Evolutionary conservation across 768 basidiomycete genomes (phyloP), one percentile per base, ranked within the genome.

Genomic region (Auriscalpium orientale): DNA sequence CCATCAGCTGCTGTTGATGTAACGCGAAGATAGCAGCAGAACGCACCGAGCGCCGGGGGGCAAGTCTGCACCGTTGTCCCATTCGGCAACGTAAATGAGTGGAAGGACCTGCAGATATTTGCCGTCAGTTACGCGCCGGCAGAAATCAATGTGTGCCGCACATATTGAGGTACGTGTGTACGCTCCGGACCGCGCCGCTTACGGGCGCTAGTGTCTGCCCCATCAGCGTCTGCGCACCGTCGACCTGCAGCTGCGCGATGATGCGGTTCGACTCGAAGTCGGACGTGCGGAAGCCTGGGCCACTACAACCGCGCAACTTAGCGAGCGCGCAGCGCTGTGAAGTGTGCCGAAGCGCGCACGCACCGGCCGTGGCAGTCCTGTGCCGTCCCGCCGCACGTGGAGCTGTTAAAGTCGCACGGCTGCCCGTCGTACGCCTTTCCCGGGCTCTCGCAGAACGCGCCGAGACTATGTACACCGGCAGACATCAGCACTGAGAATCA

Each of bases 361-460:
- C 52, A 84, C 87, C 86, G 79, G 49, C 86, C 87, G 67, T 82
- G 85, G 64, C 89, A 89, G 56, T 87, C 75, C 61, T 84, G 62
- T 3, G 79, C 81, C 44, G 72, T 81, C 49, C 81, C 84, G 18
- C 88, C 88, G 61, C 89, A 91, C 16, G 88, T 90, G 0, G 88
- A 88, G 56, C 82, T 80, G 22, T 85, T 76, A 46, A 79, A 74
- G n/a, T 87, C 82, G 65, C 89, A 91, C 8, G 76, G 68, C 63
- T 79, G 74, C 10, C 89, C 88, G 60, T 89, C 78, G 68, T 76
- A 84, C 0, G 75, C 64, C 65, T 89, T 56, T 12, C 88, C 89
- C 7, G 87, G 88, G 54, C 82, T 84, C 65, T 91, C 84, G 64
- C 89, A 91, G 69, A 83, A 85, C 2, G 89, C 84, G 5, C 87